Base-by-base conservation (phyloP, 2,329 filamentous ascomycete species). In the Aspergillus vadensis region DNA sequence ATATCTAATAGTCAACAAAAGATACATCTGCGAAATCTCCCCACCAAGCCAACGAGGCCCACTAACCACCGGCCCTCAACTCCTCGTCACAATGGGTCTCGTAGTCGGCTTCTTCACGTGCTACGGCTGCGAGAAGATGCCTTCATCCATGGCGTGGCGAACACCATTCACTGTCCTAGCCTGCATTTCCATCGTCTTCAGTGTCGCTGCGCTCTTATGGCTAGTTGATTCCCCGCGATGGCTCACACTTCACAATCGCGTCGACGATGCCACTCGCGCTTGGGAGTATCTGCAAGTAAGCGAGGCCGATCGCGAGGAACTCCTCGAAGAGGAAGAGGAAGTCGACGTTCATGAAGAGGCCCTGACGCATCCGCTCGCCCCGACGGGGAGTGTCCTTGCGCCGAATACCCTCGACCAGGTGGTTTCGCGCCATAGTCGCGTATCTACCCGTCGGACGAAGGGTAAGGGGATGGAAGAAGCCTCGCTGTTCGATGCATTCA, bases 91-190 rank as follows among this genome's bases (percentile, higher is more conserved):
- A 0, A 53, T 80, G 1, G 85, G 83, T 0, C 70, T 88, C 2
- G 81, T 81, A 8, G 49, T 77, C 0, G 86, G 86, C 0, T 88
- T 85, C 63, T 88, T 89, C 65, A 81, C 79, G 9, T 87, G 84
- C 70, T 88, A 88, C 63, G 85, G 83, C 79, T 23, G 76, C 81
- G 0, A 66, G 72, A 1, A 76, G 86, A 9, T 50, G 4, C 39
- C 71, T 1, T 81, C 78, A 2, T 80, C 80, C 3, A 69, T 84
- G n/a, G 80, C 85, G 1, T 88, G 85, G 86, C 77, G 85, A 2
- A 69, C 83, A 0, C 86, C 86, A 0, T 87, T 83, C 57, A 73
- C 83, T 0, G 66, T 87, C 0, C 78, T 83, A 62, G 75, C 79
- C 0, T 50, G 69, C 3, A 61, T 83, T 2, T 76, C 80, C 0